phyloP scores from a whole-genome alignment of 116 monocot genomes.

The Posidonia oceanica region DNA sequence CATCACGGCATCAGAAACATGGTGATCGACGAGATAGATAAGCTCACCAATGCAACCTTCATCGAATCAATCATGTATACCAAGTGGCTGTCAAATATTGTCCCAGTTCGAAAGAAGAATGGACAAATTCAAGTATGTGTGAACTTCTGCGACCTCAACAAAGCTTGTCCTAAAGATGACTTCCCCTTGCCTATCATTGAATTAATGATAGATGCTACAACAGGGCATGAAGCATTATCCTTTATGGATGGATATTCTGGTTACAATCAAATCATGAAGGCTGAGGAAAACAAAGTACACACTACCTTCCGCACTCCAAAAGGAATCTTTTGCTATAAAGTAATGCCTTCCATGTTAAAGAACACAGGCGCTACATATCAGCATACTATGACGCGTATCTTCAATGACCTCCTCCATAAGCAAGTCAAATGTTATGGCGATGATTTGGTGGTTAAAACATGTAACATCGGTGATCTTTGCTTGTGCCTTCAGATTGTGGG shows the following conservation, averaged over 20 bases:
- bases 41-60: neutral
- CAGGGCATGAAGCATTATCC: neutral
- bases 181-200: neutral
- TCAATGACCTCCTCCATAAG: neutral
- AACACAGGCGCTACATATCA: neutral
- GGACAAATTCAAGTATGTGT: neutral
- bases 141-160: neutral
- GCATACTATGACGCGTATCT: neutral
- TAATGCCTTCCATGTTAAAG: neutral
- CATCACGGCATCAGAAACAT: neutral
- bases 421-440: neutral
- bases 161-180: neutral
- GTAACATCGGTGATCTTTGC: too few relatives aligned
- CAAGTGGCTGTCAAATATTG: neutral
- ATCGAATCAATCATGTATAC: neutral
- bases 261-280: neutral
- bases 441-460: constrained; percentile 1
- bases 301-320: neutral
- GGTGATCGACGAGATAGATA: neutral
- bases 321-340: neutral
- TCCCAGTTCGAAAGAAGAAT: neutral
- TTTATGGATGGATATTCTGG: neutral
- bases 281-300: neutral
- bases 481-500: too few relatives aligned
- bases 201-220: neutral